Evolutionary conservation across 208 protist species (phyloP).

Genomic region (Trypanosoma caninum): DNA sequence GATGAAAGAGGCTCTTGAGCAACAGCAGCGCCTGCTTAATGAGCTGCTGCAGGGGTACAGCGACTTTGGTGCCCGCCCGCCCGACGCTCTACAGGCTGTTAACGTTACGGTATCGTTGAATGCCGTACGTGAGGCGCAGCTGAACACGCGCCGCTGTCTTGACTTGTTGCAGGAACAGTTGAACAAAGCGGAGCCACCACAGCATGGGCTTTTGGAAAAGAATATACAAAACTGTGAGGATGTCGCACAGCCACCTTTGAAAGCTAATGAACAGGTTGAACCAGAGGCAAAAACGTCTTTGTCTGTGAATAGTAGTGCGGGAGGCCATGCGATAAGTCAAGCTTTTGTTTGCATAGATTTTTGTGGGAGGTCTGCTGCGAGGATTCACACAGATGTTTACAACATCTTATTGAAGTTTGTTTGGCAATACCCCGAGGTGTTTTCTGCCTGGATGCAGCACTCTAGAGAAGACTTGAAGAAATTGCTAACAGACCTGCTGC

Average conservation of each 20-base stretch:
- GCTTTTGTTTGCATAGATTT: background rate
- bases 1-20: background rate
- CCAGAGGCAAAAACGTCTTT: background rate
- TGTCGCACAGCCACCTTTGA: background rate
- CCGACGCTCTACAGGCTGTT: background rate
- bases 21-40: conserved; percentile 4
- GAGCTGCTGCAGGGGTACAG: conserved; percentile 1
- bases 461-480: background rate
- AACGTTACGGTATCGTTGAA: background rate
- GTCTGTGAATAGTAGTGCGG: background rate
- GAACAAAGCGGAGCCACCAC: background rate
- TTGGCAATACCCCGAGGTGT: background rate
- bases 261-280: background rate
- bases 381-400: conserved; percentile 12
- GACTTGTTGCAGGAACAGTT: background rate
- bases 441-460: background rate
- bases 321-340: no score
- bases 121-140: background rate
- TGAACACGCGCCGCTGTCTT: conserved; percentile 11
- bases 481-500: conserved; percentile 12
- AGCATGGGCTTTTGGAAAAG: background rate
- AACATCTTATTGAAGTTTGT: conserved; percentile 15
- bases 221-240: background rate
- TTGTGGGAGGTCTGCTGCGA: background rate
- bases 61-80: background rate